phyloP scores from a whole-genome alignment of 2,329 filamentous ascomycete genomes.

The Nemania serpens region DNA sequence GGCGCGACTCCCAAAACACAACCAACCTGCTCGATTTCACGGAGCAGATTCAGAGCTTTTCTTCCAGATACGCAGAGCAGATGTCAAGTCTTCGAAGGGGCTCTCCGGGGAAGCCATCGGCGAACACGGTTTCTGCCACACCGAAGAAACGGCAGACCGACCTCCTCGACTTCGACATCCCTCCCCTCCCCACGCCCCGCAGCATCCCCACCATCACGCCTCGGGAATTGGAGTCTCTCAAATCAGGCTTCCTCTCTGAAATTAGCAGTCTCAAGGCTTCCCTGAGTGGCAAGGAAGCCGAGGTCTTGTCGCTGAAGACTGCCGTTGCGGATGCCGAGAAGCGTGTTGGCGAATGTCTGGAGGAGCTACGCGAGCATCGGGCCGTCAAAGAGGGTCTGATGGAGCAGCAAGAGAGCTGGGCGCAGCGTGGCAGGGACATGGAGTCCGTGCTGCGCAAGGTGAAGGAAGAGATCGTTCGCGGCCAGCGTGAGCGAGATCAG shows the following conservation, averaged over 20 bases:
- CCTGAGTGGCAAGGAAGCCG: slow-evolving; percentile 89
- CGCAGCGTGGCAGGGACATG: slow-evolving; percentile 83
- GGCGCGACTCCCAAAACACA: slow-evolving; percentile 60
- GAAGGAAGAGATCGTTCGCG: slow-evolving; percentile 77
- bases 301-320: slow-evolving; percentile 83
- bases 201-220: slow-evolving; percentile 90
- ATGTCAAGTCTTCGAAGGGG: slow-evolving; percentile 46
- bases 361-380: slow-evolving; percentile 80
- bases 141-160: slow-evolving; percentile 64
- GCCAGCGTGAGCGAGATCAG: slow-evolving; percentile 80
- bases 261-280: slow-evolving; percentile 94
- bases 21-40: slow-evolving; percentile 90
- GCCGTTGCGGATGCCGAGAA: slow-evolving; percentile 90
- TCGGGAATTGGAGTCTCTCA: slow-evolving; percentile 88
- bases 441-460: slow-evolving; percentile 79
- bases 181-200: slow-evolving; percentile 89
- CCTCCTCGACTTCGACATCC: slow-evolving; percentile 88
- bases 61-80: slow-evolving; percentile 41
- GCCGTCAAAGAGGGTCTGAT: slow-evolving; percentile 71
- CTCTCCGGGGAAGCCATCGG: slow-evolving; percentile 52
- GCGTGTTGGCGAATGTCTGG: slow-evolving; percentile 83
- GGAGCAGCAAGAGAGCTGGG: slow-evolving; percentile 80
- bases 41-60: slow-evolving; percentile 60
- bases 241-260: slow-evolving; percentile 87
- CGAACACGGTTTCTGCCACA: slow-evolving; percentile 44